Evolutionary conservation across 345 rosid species (phyloP), one percentile per base, ranked within the genome.

Genomic region (Capsella bursapastoris): DNA sequence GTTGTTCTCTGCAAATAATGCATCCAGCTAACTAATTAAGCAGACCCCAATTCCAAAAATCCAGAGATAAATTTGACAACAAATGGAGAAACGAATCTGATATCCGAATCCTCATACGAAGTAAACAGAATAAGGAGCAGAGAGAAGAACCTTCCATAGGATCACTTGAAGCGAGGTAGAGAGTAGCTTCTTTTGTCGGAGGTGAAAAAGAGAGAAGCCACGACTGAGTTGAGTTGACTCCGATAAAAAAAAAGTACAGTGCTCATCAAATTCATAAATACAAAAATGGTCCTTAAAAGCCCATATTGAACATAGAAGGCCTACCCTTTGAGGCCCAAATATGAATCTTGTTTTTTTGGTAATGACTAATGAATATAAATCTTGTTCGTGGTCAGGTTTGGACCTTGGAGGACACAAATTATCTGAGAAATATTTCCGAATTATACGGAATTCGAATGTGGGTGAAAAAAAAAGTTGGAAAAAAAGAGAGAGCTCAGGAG

Each of bases 1-100:
- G 71, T 80, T 83, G 71, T 78, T 83, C 18, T 82, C 97, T 87
- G 87, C 82, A 75, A 47, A 45, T 41, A 12, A 37, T 7, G 28
- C 12, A 43, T 2, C 18, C 3, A 35, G 29, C 7, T 6, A 37
- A 65, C 11, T 1, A 38, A 44, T 71, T 58, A 51, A 72, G 15
- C 29, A 52, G 50, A 65, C 45, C 64, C 15, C 27, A 50, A 47
- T 43, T 41, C 34, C 34, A 15, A 73, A 22, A 22, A 45, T 3
- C 4, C 13, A 57, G 31, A 29, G 50, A 13, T 9, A 43, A 43
- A 0, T 43, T 43, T 6, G n/a, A 12, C 14, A 41, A 11, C 2
- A 10, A 9, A 52, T 9, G 38, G 8, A 28, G 50, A 27, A 49
- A 8, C 18, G 18, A 28, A 28, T 40, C 13, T 56, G 38, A 1